phyloP scores from a whole-genome alignment of 73 alveolate species.

The Tetrahymena thermophila region DNA sequence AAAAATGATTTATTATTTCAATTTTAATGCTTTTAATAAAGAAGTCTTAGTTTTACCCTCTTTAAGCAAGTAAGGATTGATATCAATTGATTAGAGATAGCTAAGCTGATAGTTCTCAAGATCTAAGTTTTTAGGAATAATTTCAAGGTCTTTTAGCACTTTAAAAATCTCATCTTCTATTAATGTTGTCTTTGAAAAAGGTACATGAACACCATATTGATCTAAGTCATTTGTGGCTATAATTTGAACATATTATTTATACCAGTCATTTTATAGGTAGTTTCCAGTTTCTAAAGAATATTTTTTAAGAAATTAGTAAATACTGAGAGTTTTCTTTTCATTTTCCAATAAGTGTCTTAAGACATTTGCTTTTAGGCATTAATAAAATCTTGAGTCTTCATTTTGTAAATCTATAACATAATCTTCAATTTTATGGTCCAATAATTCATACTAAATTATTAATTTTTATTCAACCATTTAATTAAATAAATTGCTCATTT shows the following conservation, averaged over 20 bases:
- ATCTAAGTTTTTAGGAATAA: background rate
- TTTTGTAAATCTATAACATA: background rate
- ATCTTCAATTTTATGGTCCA: background rate
- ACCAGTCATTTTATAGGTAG: background rate
- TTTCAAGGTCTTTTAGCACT: background rate
- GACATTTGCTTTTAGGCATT: background rate
- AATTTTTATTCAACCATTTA: background rate
- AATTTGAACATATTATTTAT: background rate
- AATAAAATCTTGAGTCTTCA: background rate
- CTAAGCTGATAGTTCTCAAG: background rate
- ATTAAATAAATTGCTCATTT: background rate
- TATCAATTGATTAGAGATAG: background rate
- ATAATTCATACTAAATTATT: background rate
- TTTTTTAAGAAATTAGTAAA: background rate
- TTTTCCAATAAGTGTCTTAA: background rate
- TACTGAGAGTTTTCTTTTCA: background rate
- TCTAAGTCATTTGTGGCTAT: background rate
- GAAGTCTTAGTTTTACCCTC: background rate
- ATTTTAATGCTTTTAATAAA: no score
- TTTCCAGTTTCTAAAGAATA: background rate
- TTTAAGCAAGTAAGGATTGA: background rate
- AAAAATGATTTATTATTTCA: no score
- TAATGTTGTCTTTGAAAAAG: background rate
- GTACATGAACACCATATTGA: background rate
- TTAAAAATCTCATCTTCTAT: background rate